Evolutionary conservation across 176 grass and related monocot genomes (phyloP).

Genomic region (Panicum miliaceum): DNA sequence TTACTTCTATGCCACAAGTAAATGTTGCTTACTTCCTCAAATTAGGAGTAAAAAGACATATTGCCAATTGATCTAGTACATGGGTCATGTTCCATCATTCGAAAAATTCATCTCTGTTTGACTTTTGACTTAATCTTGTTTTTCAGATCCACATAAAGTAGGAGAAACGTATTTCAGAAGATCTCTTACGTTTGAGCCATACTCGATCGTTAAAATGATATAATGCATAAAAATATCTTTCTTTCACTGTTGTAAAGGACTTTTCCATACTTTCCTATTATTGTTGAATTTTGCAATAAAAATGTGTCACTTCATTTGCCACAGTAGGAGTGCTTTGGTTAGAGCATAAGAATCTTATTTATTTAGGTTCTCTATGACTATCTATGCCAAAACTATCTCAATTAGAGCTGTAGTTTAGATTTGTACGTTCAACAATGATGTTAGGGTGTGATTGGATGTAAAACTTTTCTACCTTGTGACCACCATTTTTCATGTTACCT

Average conservation of each 20-base stretch:
- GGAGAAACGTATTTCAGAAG: constrained; percentile 11
- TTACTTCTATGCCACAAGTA: constrained; percentile 17
- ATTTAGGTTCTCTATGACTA: neutral
- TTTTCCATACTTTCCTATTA: constrained; percentile 3
- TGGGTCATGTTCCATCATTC: constrained; percentile 13
- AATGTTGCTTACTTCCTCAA: constrained; percentile 34
- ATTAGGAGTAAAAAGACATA: neutral
- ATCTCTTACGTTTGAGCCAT: constrained; percentile 17
- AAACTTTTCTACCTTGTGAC: constrained; percentile 25
- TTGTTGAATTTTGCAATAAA: neutral
- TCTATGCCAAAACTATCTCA: constrained; percentile 18
- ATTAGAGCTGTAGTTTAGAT: neutral
- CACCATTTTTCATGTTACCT: neutral
- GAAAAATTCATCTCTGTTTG: neutral
- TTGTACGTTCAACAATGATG: constrained; percentile 24
- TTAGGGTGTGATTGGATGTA: constrained; percentile 21
- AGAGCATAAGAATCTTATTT: constrained; percentile 19
- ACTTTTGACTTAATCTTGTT: constrained; percentile 8
- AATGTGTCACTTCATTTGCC: constrained; percentile 19
- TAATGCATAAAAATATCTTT: constrained; percentile 28
- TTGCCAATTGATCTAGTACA: constrained; percentile 11
- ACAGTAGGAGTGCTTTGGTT: constrained; percentile 12
- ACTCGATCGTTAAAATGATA: constrained; percentile 9
- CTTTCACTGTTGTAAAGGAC: neutral
- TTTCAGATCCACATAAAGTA: neutral